Evolutionary conservation across 1,284 basidiomycete species (phyloP).

Genomic region (Singerocomus rubriflavus): DNA sequence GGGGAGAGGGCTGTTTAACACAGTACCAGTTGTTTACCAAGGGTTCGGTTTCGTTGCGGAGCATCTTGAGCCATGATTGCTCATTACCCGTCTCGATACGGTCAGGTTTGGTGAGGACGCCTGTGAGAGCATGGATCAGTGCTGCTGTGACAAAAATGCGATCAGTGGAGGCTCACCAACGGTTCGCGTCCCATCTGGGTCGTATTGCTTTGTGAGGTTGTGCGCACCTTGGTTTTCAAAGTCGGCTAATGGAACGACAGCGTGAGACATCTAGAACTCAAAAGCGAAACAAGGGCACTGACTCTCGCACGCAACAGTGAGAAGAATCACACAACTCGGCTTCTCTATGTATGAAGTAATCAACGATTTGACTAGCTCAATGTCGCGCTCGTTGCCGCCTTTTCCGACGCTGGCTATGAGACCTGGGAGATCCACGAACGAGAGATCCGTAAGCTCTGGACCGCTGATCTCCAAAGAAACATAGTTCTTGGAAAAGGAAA

Average conservation of each 20-base stretch:
- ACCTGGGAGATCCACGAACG: conserved; percentile 56
- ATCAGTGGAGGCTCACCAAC: conserved; percentile 48
- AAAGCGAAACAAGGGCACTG: background rate
- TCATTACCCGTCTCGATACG: conserved; percentile 65
- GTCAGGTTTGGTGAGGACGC: conserved; percentile 81
- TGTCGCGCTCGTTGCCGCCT: conserved; percentile 50
- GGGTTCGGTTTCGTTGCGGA: conserved; percentile 53
- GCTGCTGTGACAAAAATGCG: background rate
- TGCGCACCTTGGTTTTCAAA: conserved; percentile 74
- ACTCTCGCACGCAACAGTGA: conserved; percentile 76
- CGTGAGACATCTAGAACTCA: background rate
- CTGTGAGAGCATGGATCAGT: conserved; percentile 34
- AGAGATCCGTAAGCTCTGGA: conserved; percentile 64
- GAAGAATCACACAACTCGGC: conserved; percentile 63
- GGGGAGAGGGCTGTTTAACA: conserved; percentile 67
- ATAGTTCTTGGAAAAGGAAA: conserved; percentile 61
- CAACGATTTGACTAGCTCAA: conserved; percentile 59
- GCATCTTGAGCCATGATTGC: conserved; percentile 53
- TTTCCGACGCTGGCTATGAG: conserved; percentile 60
- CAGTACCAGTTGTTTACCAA: conserved; percentile 69
- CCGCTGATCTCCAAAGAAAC: conserved; percentile 69
- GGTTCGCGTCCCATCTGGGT: conserved; percentile 60
- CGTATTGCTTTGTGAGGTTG: conserved; percentile 51
- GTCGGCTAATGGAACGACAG: conserved; percentile 48
- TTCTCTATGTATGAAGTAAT: conserved; percentile 59